Evolutionary conservation across 441 rosid species (phyloP).

Genomic region (Pelargonium citronellum): DNA sequence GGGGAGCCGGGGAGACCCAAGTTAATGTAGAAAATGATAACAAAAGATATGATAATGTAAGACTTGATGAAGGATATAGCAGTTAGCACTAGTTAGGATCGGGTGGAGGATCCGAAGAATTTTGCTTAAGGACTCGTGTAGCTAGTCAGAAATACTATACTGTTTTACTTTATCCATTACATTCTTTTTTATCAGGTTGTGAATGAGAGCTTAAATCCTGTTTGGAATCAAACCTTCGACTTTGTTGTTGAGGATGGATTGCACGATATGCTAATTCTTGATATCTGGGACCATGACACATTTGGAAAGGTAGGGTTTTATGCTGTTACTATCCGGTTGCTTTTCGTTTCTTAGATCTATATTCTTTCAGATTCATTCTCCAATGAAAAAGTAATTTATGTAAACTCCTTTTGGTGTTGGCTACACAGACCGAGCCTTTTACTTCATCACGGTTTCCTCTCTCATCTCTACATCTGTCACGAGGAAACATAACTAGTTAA

Average conservation of each 20-base stretch:
- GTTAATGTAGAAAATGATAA: too few relatives aligned
- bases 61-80: too few relatives aligned
- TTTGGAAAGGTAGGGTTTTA: conserved; percentile 72
- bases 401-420: too few relatives aligned
- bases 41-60: too few relatives aligned
- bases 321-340: background rate
- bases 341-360: background rate
- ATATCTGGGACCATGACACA: conserved; percentile 95
- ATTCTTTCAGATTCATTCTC: background rate
- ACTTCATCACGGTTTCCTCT: too few relatives aligned
- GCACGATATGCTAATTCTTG: conserved; percentile 86
- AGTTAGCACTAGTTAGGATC: too few relatives aligned
- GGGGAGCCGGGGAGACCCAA: too few relatives aligned
- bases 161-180: background rate
- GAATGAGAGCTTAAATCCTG: conserved; percentile 81
- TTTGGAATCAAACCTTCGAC: conserved; percentile 96
- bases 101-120: background rate
- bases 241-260: conserved; percentile 94
- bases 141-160: background rate
- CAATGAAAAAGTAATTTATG: too few relatives aligned
- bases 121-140: conserved; percentile 4
- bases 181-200: conserved; percentile 51
- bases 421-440: too few relatives aligned
- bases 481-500: too few relatives aligned
- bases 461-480: too few relatives aligned